Conservation (phyloP, 331 rosid species). For the Phaseolus coccineus region DNA sequence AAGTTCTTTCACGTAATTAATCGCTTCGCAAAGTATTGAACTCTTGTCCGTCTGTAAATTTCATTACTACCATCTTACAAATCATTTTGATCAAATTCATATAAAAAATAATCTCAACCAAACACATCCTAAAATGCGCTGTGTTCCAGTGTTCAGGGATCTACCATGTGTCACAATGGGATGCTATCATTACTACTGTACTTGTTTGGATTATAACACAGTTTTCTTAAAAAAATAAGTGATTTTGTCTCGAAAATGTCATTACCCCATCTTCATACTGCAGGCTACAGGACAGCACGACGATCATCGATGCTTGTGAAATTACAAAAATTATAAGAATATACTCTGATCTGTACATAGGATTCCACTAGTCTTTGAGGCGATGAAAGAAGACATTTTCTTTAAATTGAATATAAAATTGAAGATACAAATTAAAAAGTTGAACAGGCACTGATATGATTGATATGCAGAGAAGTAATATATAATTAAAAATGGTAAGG, state of each 20-base stretch:
- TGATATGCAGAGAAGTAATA: too few species aligned
- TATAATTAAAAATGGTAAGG: too few species aligned
- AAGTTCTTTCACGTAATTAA: constrained; percentile 66
- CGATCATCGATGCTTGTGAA: not conserved
- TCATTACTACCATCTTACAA: not conserved
- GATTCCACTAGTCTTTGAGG: not conserved
- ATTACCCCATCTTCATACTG: not conserved
- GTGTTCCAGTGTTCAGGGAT: not conserved
- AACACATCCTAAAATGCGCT: too few species aligned
- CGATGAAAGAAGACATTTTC: too few species aligned
- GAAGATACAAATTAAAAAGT: too few species aligned
- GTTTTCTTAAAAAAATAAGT: too few species aligned
- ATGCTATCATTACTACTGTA: not conserved
- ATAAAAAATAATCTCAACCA: too few species aligned
- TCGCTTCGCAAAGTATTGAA: constrained; percentile 73
- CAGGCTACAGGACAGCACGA: not conserved
- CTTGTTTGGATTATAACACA: not conserved
- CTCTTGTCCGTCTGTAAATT: constrained; percentile 73
- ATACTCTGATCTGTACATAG: not conserved
- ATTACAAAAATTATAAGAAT: not conserved
- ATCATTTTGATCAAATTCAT: too few species aligned
- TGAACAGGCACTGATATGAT: too few species aligned
- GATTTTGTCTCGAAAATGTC: not conserved
- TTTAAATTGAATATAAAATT: too few species aligned
- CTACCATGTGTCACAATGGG: not conserved